Percentiles rank a stretch among this genome's conserved stretches.
Evolutionary conservation across 2,329 filamentous ascomycete species (phyloP).

Genomic region (Scytalidium lignicola): DNA sequence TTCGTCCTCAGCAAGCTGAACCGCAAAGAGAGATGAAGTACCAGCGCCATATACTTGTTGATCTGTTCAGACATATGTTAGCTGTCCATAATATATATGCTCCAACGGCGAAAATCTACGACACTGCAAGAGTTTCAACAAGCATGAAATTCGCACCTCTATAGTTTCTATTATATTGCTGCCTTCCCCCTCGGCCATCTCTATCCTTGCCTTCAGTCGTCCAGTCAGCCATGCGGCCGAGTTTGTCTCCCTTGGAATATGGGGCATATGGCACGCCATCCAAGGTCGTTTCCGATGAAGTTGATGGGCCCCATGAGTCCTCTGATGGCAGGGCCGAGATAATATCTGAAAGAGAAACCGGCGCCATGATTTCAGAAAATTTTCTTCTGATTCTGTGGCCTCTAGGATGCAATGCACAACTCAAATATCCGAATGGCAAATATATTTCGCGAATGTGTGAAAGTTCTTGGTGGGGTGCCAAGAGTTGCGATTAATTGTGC

Average conservation of each 20-base stretch:
- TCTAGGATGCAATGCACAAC: not conserved
- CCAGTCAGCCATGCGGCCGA: slow-evolving; percentile 99
- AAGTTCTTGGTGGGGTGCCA: slow-evolving; percentile 7
- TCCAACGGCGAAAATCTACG: not conserved
- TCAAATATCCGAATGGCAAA: not conserved
- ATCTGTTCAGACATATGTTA: slow-evolving; percentile 46
- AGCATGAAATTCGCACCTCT: slow-evolving; percentile 57
- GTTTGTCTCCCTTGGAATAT: slow-evolving; percentile 97
- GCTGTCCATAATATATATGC: slow-evolving; percentile 1
- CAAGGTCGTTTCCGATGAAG: slow-evolving; percentile 79
- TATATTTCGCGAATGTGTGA: slow-evolving; percentile 7
- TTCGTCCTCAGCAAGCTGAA: slow-evolving; percentile 91
- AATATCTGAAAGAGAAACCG: slow-evolving; percentile 56
- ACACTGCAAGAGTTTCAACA: not conserved
- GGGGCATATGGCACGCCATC: slow-evolving; percentile 96
- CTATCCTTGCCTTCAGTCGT: slow-evolving; percentile 85
- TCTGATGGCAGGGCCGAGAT: slow-evolving; percentile 68
- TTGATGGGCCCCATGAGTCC: slow-evolving; percentile 82
- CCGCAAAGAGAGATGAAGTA: slow-evolving; percentile 79
- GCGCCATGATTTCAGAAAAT: slow-evolving; percentile 38
- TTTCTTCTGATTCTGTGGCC: not conserved
- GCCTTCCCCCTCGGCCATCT: slow-evolving; percentile 66
- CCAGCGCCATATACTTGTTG: slow-evolving; percentile 96
- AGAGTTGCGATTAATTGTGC: not conserved
- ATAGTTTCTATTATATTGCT: slow-evolving; percentile 89